These are phyloP conservation scores for Melaleuca quinquenervia DNA, from an alignment of 345 rosid genomes.

Conservation along the genomic window DNA sequence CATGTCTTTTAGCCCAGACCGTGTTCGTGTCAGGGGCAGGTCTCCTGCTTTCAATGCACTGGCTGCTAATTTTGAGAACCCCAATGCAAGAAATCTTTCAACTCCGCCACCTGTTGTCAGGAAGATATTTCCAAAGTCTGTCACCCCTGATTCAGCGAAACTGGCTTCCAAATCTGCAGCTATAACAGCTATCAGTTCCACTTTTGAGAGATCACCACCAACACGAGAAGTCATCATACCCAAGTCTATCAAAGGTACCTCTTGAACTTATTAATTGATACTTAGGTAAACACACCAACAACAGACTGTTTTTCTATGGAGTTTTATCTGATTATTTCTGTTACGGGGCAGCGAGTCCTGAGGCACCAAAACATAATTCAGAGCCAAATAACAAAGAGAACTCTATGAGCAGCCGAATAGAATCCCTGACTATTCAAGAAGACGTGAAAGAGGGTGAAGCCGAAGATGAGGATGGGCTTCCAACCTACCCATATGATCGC, in stretches of 20 bases:
- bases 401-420: conserved; percentile 59
- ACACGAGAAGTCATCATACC: conserved; percentile 63
- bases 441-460: conserved; percentile 84
- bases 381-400: conserved; percentile 53
- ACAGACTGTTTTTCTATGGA: background rate
- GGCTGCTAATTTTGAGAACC: conserved; percentile 89
- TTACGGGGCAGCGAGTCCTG: conserved; percentile 31
- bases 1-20: conserved; percentile 90
- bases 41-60: conserved; percentile 97
- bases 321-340: background rate
- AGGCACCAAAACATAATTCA: conserved; percentile 31
- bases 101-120: conserved; percentile 96
- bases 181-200: conserved; percentile 54
- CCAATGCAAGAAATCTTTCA: conserved; percentile 74
- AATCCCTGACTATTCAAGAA: conserved; percentile 77
- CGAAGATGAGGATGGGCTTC: conserved; percentile 90
- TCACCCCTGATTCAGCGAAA: conserved; percentile 62
- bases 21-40: conserved; percentile 96
- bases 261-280: background rate
- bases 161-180: conserved; percentile 52
- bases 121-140: conserved; percentile 89
- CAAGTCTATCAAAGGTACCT: conserved; percentile 57
- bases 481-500: conserved; percentile 70
- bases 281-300: background rate
- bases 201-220: conserved; percentile 57